Conservation (phyloP, 2,329 filamentous ascomycete genomes). For the Periglandula ipomoeae region DNA sequence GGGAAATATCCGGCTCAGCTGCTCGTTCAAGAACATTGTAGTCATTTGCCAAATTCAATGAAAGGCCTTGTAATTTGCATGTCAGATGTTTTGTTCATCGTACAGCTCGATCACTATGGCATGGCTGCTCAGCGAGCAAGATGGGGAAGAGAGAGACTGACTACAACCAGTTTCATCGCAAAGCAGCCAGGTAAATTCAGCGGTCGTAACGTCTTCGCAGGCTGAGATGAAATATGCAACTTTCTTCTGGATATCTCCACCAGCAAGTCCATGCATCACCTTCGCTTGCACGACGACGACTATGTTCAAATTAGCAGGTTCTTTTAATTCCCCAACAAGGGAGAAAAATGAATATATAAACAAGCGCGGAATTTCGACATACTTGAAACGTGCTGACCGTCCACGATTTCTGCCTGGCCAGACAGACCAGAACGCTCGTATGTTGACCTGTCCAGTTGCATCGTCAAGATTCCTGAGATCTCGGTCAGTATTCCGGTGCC, state of each 20-base stretch:
- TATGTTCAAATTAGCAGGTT: constrained; percentile 23
- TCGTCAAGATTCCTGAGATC: constrained; percentile 52
- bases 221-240: constrained; percentile 51
- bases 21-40: constrained; percentile 21
- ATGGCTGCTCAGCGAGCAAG: not conserved
- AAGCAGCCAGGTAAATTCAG: constrained; percentile 68
- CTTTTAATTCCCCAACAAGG: not conserved
- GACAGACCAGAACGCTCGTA: constrained; percentile 78
- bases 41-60: not conserved
- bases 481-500: not conserved
- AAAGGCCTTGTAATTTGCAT: not conserved
- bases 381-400: not conserved
- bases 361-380: too few relatives aligned
- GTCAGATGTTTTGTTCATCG: not conserved
- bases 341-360: too few relatives aligned
- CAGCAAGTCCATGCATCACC: constrained; percentile 55
- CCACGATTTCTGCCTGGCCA: constrained; percentile 53
- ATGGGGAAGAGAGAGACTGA: constrained; percentile 10
- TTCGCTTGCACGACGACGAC: constrained; percentile 71
- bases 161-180: constrained; percentile 42
- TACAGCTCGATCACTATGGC: not conserved
- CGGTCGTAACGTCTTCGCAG: constrained; percentile 64
- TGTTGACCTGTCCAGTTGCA: constrained; percentile 71
- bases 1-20: constrained; percentile 15
- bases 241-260: not conserved